Evolutionary conservation across 768 basidiomycete genomes (phyloP).

Genomic region (Rhizopogon sp.): DNA sequence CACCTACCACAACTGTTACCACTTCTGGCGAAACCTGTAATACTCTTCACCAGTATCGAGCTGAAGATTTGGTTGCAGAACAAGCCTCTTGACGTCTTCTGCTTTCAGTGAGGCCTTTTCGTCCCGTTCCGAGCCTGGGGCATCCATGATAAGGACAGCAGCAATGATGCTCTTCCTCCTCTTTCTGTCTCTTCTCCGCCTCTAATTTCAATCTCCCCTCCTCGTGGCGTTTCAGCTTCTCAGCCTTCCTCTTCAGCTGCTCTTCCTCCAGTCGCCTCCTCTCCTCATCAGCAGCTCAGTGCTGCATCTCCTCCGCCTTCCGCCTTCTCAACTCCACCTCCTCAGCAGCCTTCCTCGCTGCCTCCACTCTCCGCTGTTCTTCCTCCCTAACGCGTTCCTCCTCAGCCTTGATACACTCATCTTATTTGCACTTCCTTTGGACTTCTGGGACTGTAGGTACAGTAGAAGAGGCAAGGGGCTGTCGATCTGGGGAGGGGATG

Average conservation of each 20-base stretch:
- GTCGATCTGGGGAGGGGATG: conserved; percentile 4
- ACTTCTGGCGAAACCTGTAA: too few relatives aligned
- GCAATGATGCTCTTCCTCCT: too few relatives aligned
- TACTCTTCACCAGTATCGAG: too few relatives aligned
- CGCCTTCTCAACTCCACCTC: conserved; percentile 7
- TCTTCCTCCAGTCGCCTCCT: conserved; percentile 21
- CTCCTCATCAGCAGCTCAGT: conserved; percentile 14
- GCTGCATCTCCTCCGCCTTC: conserved; percentile 11
- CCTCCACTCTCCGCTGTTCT: conserved; percentile 15
- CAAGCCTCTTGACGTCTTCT: too few relatives aligned
- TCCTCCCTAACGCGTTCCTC: conserved; percentile 22
- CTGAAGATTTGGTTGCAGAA: too few relatives aligned
- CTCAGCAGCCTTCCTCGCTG: conserved; percentile 17
- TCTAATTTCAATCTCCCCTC: too few relatives aligned
- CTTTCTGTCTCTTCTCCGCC: too few relatives aligned
- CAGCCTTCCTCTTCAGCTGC: conserved; percentile 8
- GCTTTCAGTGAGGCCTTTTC: too few relatives aligned
- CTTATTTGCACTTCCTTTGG: conserved; percentile 40
- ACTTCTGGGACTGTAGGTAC: conserved; percentile 21
- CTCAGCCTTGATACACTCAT: conserved; percentile 34
- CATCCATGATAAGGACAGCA: too few relatives aligned
- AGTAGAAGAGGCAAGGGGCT: conserved; percentile 7
- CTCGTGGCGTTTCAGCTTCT: too few relatives aligned
- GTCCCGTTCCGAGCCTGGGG: too few relatives aligned
- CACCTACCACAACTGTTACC: too few relatives aligned